Evolutionary conservation across 2,329 filamentous ascomycete species (phyloP).

Genomic region (Pseudogymnoascus sp.): DNA sequence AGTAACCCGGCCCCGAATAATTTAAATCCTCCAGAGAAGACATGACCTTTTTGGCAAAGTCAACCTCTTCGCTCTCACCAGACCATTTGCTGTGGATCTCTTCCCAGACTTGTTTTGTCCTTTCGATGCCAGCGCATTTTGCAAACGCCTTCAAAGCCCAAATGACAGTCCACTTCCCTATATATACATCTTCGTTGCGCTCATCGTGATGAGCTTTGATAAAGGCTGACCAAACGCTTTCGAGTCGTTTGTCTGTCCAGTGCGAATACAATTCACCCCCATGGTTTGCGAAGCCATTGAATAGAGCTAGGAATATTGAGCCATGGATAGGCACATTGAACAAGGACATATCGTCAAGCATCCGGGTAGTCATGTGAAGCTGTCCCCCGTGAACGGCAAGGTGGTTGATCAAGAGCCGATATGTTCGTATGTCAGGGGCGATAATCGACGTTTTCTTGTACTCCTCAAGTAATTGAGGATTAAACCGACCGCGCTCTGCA

Average conservation of each 20-base stretch:
- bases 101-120: constrained; percentile 24
- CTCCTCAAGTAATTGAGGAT: constrained; percentile 44
- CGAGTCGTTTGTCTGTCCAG: constrained; percentile 67
- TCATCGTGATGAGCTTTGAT: constrained; percentile 44
- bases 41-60: constrained; percentile 22
- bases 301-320: constrained; percentile 69
- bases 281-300: constrained; percentile 72
- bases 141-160: constrained; percentile 57
- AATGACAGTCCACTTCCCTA: constrained; percentile 53
- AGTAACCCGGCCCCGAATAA: background rate
- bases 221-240: constrained; percentile 59
- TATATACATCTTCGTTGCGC: constrained; percentile 35
- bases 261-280: constrained; percentile 56
- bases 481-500: constrained; percentile 43
- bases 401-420: constrained; percentile 69
- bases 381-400: constrained; percentile 63
- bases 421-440: constrained; percentile 70
- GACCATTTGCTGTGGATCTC: constrained; percentile 26
- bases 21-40: constrained; percentile 14
- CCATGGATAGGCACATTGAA: constrained; percentile 63
- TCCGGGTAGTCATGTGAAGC: constrained; percentile 59
- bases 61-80: constrained; percentile 23
- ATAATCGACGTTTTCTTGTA: constrained; percentile 58
- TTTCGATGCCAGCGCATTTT: constrained; percentile 30
- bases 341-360: constrained; percentile 72